Conservation (phyloP, 768 basidiomycete species). For the Lyophyllum atratum region DNA sequence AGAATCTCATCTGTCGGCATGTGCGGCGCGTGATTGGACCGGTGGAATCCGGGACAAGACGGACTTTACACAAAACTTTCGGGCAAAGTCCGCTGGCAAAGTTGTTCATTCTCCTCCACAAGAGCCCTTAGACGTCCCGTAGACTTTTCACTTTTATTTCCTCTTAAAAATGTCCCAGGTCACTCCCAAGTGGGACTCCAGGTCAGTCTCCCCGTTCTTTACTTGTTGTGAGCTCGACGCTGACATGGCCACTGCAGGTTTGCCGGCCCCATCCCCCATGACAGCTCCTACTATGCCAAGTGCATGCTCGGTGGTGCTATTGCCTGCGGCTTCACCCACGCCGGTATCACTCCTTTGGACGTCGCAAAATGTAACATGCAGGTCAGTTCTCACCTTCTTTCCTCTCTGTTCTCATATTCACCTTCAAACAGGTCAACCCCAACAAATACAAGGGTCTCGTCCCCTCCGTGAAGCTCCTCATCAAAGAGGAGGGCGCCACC, state of each 20-base stretch:
- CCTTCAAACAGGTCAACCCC: conserved; percentile 63
- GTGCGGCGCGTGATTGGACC: conserved; percentile 36
- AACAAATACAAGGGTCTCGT: conserved; percentile 71
- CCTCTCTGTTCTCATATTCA: neutral
- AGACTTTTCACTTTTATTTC: neutral
- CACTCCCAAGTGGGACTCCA: conserved; percentile 73
- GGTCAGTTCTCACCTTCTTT: conserved; percentile 39
- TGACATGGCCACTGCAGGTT: conserved; percentile 39
- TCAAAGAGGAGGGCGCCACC: conserved; percentile 78
- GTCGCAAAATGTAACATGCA: conserved; percentile 94
- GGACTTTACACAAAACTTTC: conserved; percentile 29
- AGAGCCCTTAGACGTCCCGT: conserved; percentile 26
- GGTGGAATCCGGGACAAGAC: conserved; percentile 40
- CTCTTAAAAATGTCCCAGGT: conserved; percentile 48
- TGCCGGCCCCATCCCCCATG: conserved; percentile 75
- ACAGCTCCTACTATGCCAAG: conserved; percentile 76
- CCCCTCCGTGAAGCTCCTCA: conserved; percentile 60
- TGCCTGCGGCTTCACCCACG: conserved; percentile 88
- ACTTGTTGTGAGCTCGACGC: conserved; percentile 1
- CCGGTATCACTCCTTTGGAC: conserved; percentile 84
- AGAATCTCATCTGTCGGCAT: conserved; percentile 16
- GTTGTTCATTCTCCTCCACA: conserved; percentile 19
- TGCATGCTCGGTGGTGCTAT: conserved; percentile 87
- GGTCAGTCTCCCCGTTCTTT: conserved; percentile 37
- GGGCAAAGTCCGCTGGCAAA: conserved; percentile 16